A percentile compares a stretch with the other conserved stretches of the same genome.
Evolutionary conservation across 2,329 filamentous ascomycete genomes (phyloP).

Genomic region (Cladosporium sp.): DNA sequence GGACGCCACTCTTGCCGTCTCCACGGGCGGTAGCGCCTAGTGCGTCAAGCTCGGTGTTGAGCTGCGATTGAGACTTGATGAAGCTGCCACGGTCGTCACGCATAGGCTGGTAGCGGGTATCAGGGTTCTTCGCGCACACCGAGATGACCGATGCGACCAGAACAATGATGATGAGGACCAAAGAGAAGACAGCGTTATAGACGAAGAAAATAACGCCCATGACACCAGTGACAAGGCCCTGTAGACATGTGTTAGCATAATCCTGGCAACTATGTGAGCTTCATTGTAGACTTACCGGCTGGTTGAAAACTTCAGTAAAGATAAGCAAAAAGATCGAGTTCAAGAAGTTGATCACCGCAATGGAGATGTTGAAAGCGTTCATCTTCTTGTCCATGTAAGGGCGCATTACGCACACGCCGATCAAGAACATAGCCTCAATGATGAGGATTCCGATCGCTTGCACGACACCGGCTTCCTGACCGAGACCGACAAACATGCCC

Average conservation of each 20-base stretch:
- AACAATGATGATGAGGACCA: conserved; percentile 78
- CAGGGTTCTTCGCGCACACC: conserved; percentile 87
- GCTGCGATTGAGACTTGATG: conserved; percentile 89
- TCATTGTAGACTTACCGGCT: conserved; percentile 53
- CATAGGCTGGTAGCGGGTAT: conserved; percentile 94
- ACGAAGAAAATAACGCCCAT: conserved; percentile 89
- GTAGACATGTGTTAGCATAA: conserved; percentile 8
- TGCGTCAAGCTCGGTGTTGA: conserved; percentile 86
- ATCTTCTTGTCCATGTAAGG: conserved; percentile 99
- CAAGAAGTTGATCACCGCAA: conserved; percentile 83
- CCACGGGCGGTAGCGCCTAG: conserved; percentile 84
- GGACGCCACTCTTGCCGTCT: conserved; percentile 54
- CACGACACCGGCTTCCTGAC: conserved; percentile 64
- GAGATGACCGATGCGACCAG: conserved; percentile 73
- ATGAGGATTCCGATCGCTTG: conserved; percentile 81
- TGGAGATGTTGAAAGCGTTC: conserved; percentile 93
- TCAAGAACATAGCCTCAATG: conserved; percentile 74
- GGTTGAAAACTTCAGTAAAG: conserved; percentile 81
- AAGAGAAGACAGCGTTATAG: conserved; percentile 76
- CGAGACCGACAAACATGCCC: conserved; percentile 80
- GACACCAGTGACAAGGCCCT: conserved; percentile 75
- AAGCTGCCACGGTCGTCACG: conserved; percentile 92
- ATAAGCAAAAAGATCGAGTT: conserved; percentile 85
- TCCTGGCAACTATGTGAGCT: background rate
- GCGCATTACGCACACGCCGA: conserved; percentile 72